A percentile compares a stretch with the other conserved stretches of the same genome.
These are phyloP conservation scores for Colletotrichum falcatum DNA, from an alignment of 2,329 filamentous ascomycete species.

Conservation along the genomic window DNA sequence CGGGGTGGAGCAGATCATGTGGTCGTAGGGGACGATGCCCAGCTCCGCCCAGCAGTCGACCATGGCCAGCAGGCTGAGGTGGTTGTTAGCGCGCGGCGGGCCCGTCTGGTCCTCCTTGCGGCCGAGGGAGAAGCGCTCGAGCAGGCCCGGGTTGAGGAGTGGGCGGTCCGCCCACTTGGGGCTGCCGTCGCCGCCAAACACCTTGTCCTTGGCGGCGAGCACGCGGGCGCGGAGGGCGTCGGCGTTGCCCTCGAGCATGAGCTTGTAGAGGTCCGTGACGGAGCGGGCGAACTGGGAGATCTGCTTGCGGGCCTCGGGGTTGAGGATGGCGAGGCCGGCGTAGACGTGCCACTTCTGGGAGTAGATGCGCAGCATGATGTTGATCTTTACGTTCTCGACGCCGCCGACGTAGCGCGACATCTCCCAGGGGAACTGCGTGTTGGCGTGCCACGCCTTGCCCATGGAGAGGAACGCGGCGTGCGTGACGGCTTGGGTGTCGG, in stretches of 20 bases:
- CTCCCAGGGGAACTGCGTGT: conserved; percentile 97
- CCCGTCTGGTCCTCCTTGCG: conserved; percentile 71
- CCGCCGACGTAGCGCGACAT: conserved; percentile 94
- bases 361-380: conserved; percentile 97
- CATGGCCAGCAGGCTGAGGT: conserved; percentile 93
- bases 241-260: conserved; percentile 90
- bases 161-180: conserved; percentile 71
- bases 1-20: conserved; percentile 99
- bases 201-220: conserved; percentile 72
- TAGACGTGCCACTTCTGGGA: conserved; percentile 99
- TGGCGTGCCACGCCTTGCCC: conserved; percentile 97
- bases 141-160: conserved; percentile 83
- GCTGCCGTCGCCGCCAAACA: conserved; percentile 74
- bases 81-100: conserved; percentile 83
- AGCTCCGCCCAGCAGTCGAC: conserved; percentile 98
- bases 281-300: conserved; percentile 94
- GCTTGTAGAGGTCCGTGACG: conserved; percentile 94
- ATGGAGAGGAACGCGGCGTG: conserved; percentile 97
- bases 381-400: conserved; percentile 99
- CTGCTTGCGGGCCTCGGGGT: conserved; percentile 90
- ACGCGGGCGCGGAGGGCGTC: conserved; percentile 81
- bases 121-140: conserved; percentile 86
- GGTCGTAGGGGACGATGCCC: conserved; percentile 95
- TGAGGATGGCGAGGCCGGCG: conserved; percentile 95
- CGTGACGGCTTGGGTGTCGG: conserved; percentile 97